A percentile compares a stretch with the other conserved stretches of the same genome.
Evolutionary conservation across 2,329 filamentous ascomycete genomes (phyloP).

Genomic region (Dactylellina parvicollis): DNA sequence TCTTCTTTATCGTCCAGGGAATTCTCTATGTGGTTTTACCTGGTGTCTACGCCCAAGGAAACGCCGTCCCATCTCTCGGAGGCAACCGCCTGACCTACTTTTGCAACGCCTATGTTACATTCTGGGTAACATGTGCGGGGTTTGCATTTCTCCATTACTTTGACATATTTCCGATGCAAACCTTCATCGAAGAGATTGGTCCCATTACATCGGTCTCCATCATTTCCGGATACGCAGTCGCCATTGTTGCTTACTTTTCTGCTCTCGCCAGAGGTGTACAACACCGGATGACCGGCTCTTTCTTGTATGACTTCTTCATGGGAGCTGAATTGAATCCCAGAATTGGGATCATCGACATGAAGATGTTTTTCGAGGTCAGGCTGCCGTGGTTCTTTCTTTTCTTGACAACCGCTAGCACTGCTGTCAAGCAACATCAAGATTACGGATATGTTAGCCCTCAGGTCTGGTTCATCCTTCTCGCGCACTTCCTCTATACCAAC

Average conservation of each 20-base stretch:
- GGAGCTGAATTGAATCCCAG: conserved; percentile 86
- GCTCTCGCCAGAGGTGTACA: conserved; percentile 80
- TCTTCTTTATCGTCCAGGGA: conserved; percentile 85
- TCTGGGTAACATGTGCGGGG: conserved; percentile 83
- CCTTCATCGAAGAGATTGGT: conserved; percentile 92
- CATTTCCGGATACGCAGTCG: conserved; percentile 84
- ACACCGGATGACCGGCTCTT: conserved; percentile 88
- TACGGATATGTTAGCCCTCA: conserved; percentile 90
- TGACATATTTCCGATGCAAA: conserved; percentile 88
- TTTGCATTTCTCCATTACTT: conserved; percentile 79
- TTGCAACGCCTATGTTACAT: conserved; percentile 87
- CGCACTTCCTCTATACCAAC: conserved; percentile 90
- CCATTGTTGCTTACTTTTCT: conserved; percentile 85
- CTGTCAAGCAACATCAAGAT: conserved; percentile 81
- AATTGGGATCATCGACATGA: conserved; percentile 85
- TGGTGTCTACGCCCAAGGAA: conserved; percentile 86
- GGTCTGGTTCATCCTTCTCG: conserved; percentile 83
- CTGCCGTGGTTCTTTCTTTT: conserved; percentile 92
- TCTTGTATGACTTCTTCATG: conserved; percentile 90
- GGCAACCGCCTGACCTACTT: conserved; percentile 92
- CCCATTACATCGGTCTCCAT: conserved; percentile 93
- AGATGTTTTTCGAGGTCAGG: conserved; percentile 95
- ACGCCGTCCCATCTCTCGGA: conserved; percentile 81
- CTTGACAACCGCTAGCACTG: conserved; percentile 77
- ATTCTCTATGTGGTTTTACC: conserved; percentile 85